Base-by-base conservation (phyloP, 768 basidiomycete genomes). In the Amanita rimosa region DNA sequence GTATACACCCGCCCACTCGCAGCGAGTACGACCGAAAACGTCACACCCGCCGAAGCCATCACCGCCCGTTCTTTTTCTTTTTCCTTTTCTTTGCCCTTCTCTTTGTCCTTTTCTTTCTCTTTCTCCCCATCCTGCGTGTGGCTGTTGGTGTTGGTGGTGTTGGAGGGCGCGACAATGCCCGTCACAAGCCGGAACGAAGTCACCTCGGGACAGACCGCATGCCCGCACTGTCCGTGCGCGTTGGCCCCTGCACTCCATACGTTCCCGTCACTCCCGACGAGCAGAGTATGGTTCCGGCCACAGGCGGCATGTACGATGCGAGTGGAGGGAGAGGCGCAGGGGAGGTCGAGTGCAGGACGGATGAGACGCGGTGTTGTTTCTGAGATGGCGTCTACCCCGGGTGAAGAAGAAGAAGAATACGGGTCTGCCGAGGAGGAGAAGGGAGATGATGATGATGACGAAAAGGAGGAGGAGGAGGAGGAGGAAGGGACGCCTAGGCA, bases 221-320 rank as follows among this genome's bases (percentile, higher is more conserved):
- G 85, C 1, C 86, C 88, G 55, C 86, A 90, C 85, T 90, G 86
- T 14, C 91, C 92, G 19, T 81, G 62, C 50, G 72, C 75, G 62
- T 97, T 97, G 53, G 73, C 75, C 0, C 94, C 94, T 8, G 83
- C 81, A 5, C 79, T 78, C 91, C 90, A 98, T 6, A 88, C 77
- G 44, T 74, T 72, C 4, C 94, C 94, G 34, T 82, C 77, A 59
- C 79, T 85, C 47, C 82, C 85, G 1, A 97, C 81, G 52, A 98
- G 64, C 51, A 98, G 60, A 3, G 85, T 81, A 62, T 97, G 93
- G 47, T 79, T 78, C 57, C 86, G 68, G 34, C 90, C 94, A 57
- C 81, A 83, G 1, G 90, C 91, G 1, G 92, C 94, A 53, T 81
- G 67, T 3, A 94, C 81, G 56, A 93, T 90, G 52, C 67, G 74